Evolutionary conservation across 495 filamentous ascomycete genomes (phyloP), one percentile per base, ranked within the genome.

Genomic region (Penicillium psychrofluorescens): DNA sequence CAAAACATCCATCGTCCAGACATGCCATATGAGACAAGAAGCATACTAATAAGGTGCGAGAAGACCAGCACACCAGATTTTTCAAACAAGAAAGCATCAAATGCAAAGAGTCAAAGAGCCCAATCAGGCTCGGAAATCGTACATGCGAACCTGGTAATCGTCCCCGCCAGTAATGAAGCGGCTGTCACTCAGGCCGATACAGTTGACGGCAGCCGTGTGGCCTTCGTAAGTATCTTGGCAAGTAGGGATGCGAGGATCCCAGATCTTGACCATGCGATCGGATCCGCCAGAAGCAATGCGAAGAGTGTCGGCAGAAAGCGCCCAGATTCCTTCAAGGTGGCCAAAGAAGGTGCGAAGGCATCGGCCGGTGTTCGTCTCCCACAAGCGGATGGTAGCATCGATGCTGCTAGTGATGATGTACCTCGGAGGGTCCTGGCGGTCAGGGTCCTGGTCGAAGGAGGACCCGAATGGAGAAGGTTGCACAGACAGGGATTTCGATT

Each of bases 291-390:
- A 86, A 30, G 96, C 88, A 28, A 95, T 79, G 11, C 92, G 80
- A 30, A 99, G 71, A 0, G 86, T 89, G 59, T 99, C 94, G 2
- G 87, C 94, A 1, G 87, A 90, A 6, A 99, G 75, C 8, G 86
- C 85, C 92, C 92, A 99, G 15, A 99, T 83, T 16, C 92, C 92
- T 61, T 97, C 92, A 15, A 99, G 71, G 51, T 99, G 92, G 0
- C 92, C 92, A 48, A 97, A 99, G 66, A 95, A 91, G 4, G 88
- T 96, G 41, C 86, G 86, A 8, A 95, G 68, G 55, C 88, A 95
- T 49, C 75, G 71, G 36, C 86, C 90, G 6, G 82, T 88, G 35
- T 78, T 77, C 8, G 89, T 83, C 60, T 97, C 88, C 92, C 92
- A 99, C 28, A 97, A 75, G 10, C 92, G 84, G 47, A 99, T 88